Base-by-base conservation (phyloP, 305 asterid species). In the Fraxinus nigra region DNA sequence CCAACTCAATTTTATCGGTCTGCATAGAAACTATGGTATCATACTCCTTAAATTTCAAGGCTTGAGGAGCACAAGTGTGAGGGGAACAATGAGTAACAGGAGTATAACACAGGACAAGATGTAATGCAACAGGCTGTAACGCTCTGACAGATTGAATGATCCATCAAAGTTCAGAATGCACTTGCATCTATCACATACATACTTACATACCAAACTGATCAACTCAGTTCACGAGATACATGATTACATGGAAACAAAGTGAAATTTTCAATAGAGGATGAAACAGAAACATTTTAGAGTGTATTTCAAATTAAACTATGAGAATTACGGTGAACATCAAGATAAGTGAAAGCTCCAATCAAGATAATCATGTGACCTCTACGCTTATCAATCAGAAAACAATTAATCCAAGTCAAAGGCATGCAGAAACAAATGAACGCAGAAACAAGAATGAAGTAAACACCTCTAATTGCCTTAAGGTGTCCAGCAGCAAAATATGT, bases 1-100 rank as follows among this genome's bases (percentile, higher is more conserved):
- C 99, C 90, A 96, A 85, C 88, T 96, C 99, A 82, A 96, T 90
- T 85, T 96, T 96, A 83, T 96, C 98, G 2, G 95, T 88, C 99
- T 96, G 93, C 89, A 88, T 82, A 78, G 74, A 79, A 85, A 79
- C 72, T 46, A 63, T 59, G 76, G 82, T 37, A 76, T 75, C 79
- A 84, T 48, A 69, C 16, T 75, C 33, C 79, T 76, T 63, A 86
- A 78, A 79, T 80, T 24, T 65, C 73, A 65, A 65, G 73, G 77
- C 37, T 26, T 20, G 10, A 38, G 46, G 46, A 38, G 2, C 13
- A 67, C 84, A 11, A 28, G 73, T 84, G 28, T 13, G 24, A 72
- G 80, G 35, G 38, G 18, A 77, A 74, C 79, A 33, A 28, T 79
- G 84, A 76, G 54, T 65, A 59, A 30, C 33, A 3, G 33, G 33